A percentile compares a stretch with the other conserved stretches of the same genome.
Conservation (phyloP, 768 basidiomycete species). For the Cystobasidium onofrii region DNA sequence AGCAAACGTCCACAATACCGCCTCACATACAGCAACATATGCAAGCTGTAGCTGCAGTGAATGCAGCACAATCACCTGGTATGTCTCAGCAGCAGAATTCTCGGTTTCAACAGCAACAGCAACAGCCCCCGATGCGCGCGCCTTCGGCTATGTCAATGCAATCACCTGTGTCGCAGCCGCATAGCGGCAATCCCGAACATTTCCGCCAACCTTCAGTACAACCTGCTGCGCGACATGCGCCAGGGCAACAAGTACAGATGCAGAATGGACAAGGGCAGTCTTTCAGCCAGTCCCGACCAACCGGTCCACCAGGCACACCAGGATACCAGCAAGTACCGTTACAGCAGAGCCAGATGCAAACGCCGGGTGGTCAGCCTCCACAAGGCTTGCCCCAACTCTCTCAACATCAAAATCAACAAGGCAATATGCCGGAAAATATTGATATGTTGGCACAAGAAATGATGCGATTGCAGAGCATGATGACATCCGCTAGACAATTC, state of each 20-base stretch:
- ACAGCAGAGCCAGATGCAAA: not conserved
- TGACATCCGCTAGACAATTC: constrained; percentile 2
- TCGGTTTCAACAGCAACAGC: not conserved
- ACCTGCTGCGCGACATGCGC: not conserved
- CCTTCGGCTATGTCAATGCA: constrained; percentile 14
- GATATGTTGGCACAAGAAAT: constrained; percentile 26
- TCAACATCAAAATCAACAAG: constrained; percentile 11
- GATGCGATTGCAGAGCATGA: not conserved
- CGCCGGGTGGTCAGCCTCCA: not conserved
- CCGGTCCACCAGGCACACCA: not conserved
- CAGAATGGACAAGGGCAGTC: not conserved
- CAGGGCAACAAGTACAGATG: not conserved
- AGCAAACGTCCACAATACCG: constrained; percentile 2
- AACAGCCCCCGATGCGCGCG: not conserved
- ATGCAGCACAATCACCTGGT: not conserved
- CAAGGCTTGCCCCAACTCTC: not conserved
- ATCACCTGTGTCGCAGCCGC: not conserved
- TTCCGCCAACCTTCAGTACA: constrained; percentile 13
- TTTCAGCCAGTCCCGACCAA: not conserved
- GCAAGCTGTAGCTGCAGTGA: not conserved
- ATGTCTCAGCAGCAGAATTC: not conserved
- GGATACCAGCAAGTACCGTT: not conserved
- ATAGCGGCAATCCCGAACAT: not conserved
- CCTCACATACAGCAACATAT: constrained; percentile 26
- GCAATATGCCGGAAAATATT: not conserved